Base-by-base conservation (phyloP, 2,329 filamentous ascomycete species). In the Talaromyces sp. region DNA sequence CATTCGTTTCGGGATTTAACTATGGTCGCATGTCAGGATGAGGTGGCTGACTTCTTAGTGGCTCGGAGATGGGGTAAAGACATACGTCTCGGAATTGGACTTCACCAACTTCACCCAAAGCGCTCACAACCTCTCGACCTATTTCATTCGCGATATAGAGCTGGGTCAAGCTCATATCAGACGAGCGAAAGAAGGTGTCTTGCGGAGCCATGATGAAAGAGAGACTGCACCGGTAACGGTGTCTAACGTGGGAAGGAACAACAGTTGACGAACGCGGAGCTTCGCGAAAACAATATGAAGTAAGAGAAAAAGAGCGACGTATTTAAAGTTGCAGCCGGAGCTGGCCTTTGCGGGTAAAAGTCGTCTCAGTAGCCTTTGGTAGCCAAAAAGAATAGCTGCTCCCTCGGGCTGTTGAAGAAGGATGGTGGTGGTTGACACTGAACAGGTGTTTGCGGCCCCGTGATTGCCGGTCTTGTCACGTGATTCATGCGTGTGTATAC, bases 101-200 rank as follows among this genome's bases (percentile, higher is more conserved):
- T 71, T 94, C 85, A 61, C 94, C 94, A 72, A 99, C 85, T 84
- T 99, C 94, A 73, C 94, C 94, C 66, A 99, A 83, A 60, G 93
- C 93, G 73, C 92, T 96, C 65, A 97, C 92, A 70, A 97, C 93
- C 81, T 99, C 95, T 74, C 94, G 88, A 69, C 94, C 93, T 69
- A 99, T 97, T 83, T 99, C 94, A 75, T 97, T 97, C 72, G 94
- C 91, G 72, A 99, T 95, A 80, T 97, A 99, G 72, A 99, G 89
- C 87, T 99, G 94, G 73, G 96, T 96, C 88, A 99, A 89, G 84
- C 92, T 97, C 94, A 99, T 99, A 79, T 97, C 91, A 90, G 92
- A 91, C 75, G 94, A 99, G 85, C 95, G 93, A 88, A 99, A 97
- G 82, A 97, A 90, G 78, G 92, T 96, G 81, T 97, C 92, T 80